Evolutionary conservation across 2,329 filamentous ascomycete species (phyloP).

Genomic region (Chalaropsis ovoidea): DNA sequence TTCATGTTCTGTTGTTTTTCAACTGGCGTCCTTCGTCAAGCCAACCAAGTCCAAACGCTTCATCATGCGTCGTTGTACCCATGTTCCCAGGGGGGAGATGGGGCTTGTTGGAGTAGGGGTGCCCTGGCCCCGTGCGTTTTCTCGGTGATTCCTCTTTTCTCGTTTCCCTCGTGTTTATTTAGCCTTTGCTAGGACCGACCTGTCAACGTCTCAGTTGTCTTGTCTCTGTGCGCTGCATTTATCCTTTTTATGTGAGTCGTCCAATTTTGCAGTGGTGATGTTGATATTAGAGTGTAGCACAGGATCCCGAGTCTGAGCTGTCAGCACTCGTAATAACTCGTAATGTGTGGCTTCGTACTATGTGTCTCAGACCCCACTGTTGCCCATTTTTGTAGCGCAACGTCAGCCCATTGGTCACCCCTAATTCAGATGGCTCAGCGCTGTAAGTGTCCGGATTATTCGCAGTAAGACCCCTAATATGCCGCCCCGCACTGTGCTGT

Average conservation of each 20-base stretch:
- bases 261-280: background rate
- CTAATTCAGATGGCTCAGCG: too few species aligned
- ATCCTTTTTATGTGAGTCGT: background rate
- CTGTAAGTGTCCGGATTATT: too few species aligned
- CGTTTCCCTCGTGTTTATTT: background rate
- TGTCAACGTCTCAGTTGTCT: background rate
- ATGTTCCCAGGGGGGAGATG: background rate
- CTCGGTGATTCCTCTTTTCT: conserved; percentile 16
- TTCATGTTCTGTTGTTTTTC: background rate
- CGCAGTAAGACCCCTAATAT: too few species aligned
- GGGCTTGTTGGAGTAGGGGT: background rate
- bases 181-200: background rate
- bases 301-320: too few species aligned
- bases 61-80: conserved; percentile 5
- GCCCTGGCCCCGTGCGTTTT: conserved; percentile 4
- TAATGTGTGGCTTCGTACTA: too few species aligned
- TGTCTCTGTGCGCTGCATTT: background rate
- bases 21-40: background rate
- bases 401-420: too few species aligned
- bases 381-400: too few species aligned
- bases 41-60: background rate
- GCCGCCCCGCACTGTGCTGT: too few species aligned
- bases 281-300: too few species aligned
- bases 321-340: too few species aligned
- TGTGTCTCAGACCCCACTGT: too few species aligned